Base-by-base conservation (phyloP, 257 asterid genomes). In the Nicotiana tabacum region DNA sequence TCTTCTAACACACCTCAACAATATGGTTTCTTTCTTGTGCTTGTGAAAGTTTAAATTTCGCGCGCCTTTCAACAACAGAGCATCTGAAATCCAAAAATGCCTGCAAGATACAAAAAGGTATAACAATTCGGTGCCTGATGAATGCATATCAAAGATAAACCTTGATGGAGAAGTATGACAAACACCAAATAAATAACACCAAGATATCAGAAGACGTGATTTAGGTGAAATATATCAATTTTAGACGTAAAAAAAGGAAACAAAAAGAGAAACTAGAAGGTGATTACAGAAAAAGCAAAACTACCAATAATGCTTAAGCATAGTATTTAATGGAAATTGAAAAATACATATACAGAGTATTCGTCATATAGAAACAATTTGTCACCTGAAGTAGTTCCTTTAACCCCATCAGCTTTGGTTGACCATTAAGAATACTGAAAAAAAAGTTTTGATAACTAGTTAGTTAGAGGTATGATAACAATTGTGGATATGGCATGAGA, bases 311-410 rank as follows among this genome's bases (percentile, higher is more conserved):
- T 74, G 62, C 64, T 24, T 74, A 74, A 48, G n/a, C 43, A 17
- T 35, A 27, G 39, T 27, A 13, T 74, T 74, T 15, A 74, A 27
- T 48, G 64, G 27, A 51, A 74, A 74, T n/a, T 27, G 80, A 74
- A 15, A 6, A 13, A 29, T 74, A 48, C 15, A 51, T 15, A 51
- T 74, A 48, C 64, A 27, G 37, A 51, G 43, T 24, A 74, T 74
- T 27, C 30, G 39, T 68, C 62, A 61, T 77, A 65, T 16, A 39
- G 65, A 24, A 77, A 84, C 79, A 85, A 82, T 18, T 79, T 39
- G 69, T 85, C 82, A 96, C 99, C 99, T 93, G 98, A 78, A 96
- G 98, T 90, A 96, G 82, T 82, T 94, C 99, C 89, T 92, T 96
- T 89, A 96, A 85, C 21, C 99, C 99, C 99, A 96, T 94, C 86